Base-by-base conservation (phyloP, 2,329 filamentous ascomycete genomes). In the Chaetomiaceae sp. region DNA sequence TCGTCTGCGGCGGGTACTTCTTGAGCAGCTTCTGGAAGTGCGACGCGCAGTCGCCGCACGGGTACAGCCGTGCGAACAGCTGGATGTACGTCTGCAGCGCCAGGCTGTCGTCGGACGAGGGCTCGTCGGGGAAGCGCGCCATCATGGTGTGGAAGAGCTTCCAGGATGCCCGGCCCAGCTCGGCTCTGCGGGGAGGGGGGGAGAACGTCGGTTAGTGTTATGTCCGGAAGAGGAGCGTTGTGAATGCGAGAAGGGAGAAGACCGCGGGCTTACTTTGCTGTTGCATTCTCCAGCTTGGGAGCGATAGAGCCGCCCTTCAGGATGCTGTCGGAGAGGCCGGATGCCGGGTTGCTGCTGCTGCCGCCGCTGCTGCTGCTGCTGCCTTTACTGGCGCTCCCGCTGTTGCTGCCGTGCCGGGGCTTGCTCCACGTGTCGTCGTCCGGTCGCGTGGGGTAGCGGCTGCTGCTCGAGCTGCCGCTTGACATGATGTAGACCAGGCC, bases 231-330 rank as follows among this genome's bases (percentile, higher is more conserved):
- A 7, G 14, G 18, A 11, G 15, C 6, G 5, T 15, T 9, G 29
- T 22, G 22, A 26, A 20, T 15, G 11, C 36, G 48, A 53, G 48
- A 57, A 47, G 42, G 40, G 34, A 11, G 30, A 15, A 38, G 34
- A 24, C 18, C 32, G 29, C 24, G 22, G 40, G 38, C 73, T 40
- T 70, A 84, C 82, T 91, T 93, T 44, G 80, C 71, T 6, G 87
- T 93, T 50, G 84, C 86, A 66, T 93, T 93, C 60, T 86, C 87
- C 43, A 93, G 71, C 67, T 88, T 89, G 1, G 86, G 83, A 41
- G 86, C 86, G 58, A 89, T 91, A 3, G 81, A 83, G 45, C 79
- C 79, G 46, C 85, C 86, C 15, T 74, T 72, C 18, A 88, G 70
- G 15, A 84, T 65, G 35, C 65, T 65, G 20, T 68, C 64, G 1